Evolutionary conservation across 257 asterid genomes (phyloP).

Genomic region (Scutellaria barbata): DNA sequence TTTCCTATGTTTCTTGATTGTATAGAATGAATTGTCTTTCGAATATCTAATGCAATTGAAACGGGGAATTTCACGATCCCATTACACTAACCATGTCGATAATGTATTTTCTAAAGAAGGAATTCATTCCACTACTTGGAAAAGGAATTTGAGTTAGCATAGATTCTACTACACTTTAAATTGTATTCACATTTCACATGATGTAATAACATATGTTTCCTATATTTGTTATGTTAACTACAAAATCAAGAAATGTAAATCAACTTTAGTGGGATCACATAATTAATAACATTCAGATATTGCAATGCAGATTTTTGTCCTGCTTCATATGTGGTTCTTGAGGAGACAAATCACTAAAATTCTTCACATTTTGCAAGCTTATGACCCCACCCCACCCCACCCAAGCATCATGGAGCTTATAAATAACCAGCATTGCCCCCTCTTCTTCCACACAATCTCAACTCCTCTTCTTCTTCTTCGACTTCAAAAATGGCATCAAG

Average conservation of each 20-base stretch:
- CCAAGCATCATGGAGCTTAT: constrained; percentile 35
- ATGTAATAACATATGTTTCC: not conserved
- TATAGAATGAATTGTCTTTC: not conserved
- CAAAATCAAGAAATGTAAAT: not conserved
- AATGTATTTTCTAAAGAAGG: not conserved
- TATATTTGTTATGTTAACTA: constrained; percentile 22
- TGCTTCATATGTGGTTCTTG: constrained; percentile 59
- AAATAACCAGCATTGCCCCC: constrained; percentile 40
- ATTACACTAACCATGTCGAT: no score
- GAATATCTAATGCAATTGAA: not conserved
- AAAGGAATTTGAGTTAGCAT: not conserved
- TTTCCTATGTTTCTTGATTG: not conserved
- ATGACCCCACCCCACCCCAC: constrained; percentile 41
- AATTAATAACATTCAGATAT: not conserved
- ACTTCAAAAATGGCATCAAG: constrained; percentile 48
- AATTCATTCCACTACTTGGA: not conserved
- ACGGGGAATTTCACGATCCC: no score
- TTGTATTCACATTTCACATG: not conserved
- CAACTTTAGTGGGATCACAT: constrained; percentile 3
- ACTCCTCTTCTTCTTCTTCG: no score
- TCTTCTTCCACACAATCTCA: constrained; percentile 31
- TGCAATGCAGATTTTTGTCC: constrained; percentile 29
- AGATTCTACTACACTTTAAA: not conserved
- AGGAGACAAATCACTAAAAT: constrained; percentile 48
- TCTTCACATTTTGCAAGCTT: constrained; percentile 42